A percentile compares a stretch with the other conserved stretches of the same genome.
phyloP scores from a whole-genome alignment of 352 stramenopile species.

The Globisporangium irregulare region DNA sequence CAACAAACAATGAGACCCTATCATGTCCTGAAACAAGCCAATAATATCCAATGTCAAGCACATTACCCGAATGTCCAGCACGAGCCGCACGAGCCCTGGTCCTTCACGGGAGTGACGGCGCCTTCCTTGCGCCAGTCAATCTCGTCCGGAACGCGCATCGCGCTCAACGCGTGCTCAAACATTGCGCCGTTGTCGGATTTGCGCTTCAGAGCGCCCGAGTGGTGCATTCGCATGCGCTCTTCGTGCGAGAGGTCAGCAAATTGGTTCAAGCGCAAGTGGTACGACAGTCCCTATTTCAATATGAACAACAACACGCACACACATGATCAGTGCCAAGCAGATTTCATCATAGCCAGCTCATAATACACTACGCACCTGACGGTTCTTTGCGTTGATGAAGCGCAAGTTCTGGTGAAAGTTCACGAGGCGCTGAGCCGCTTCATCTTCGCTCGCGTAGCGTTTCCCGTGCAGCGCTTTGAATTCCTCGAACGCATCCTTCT shows the following conservation, averaged over 20 bases:
- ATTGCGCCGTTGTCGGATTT: constrained; percentile 60
- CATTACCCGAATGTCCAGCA: constrained; percentile 90
- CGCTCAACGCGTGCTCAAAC: constrained; percentile 37
- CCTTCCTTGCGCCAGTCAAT: constrained; percentile 87
- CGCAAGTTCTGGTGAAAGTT: constrained; percentile 83
- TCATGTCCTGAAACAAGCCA: not conserved
- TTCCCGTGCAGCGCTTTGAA: constrained; percentile 69
- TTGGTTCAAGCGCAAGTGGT: constrained; percentile 76
- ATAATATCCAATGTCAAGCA: not conserved
- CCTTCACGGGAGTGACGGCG: constrained; percentile 88
- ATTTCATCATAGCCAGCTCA: not conserved
- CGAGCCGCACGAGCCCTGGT: constrained; percentile 89
- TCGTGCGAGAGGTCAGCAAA: constrained; percentile 80
- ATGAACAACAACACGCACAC: no score
- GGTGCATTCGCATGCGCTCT: constrained; percentile 55
- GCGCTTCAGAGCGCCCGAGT: constrained; percentile 42
- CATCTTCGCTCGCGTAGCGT: constrained; percentile 40
- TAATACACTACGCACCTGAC: constrained; percentile 35
- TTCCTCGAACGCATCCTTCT: constrained; percentile 61
- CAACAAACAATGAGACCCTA: constrained; percentile 10
- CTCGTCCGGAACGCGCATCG: constrained; percentile 46
- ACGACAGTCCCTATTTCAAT: constrained; percentile 54
- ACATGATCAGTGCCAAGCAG: not conserved
- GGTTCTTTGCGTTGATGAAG: constrained; percentile 86
- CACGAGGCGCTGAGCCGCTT: constrained; percentile 48